Base-by-base conservation (phyloP, 169 alveolate genomes). In the Theileria luwenshuni region DNA sequence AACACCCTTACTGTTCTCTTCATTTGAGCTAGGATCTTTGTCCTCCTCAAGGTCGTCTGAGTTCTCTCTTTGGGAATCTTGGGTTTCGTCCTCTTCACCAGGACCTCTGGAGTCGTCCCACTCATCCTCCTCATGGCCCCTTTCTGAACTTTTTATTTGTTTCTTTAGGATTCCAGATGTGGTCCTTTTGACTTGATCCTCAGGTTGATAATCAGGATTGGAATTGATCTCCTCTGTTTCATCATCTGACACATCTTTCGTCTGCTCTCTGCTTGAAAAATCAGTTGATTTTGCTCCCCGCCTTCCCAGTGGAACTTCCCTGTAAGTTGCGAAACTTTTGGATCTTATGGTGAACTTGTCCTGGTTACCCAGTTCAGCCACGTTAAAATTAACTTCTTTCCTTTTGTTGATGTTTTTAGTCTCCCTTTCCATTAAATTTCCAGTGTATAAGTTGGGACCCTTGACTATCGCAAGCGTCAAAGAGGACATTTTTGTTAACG, bases 401-500 rank as follows among this genome's bases (percentile, higher is more conserved):
- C 65, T 56, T 17, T 28, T 38, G 21, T 56, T 56, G 23, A 56
- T 28, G 38, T 56, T 56, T 56, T 6, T 56, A 43, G 23, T 6
- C 65, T 56, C 19, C 38, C 30, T 56, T 28, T n/a, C 7, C 23
- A 56, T 15, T 15, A 56, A 21, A 21, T 56, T 43, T 2, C 38
- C 65, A 21, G 43, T 56, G 65, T 56, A 56, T 0, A 25, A 27
- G 65, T 56, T 56, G 17, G 30, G 7, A 38, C 65, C 65, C 65
- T 25, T 56, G 45, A 56, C 47, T 15, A 56, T 21, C 19, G 23
- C 45, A 15, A 56, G 17, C 32, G 23, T 56, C 38, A 56, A n/a
- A 1, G 19, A 23, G 32, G 38, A 6, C 65, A 56, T 56, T 25
- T 15, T 38, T 38, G 45, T n/a, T n/a, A n/a, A n/a, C n/a, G n/a